Conservation (phyloP, 208 protist species). For the Acanthamoeba rhysodes region DNA sequence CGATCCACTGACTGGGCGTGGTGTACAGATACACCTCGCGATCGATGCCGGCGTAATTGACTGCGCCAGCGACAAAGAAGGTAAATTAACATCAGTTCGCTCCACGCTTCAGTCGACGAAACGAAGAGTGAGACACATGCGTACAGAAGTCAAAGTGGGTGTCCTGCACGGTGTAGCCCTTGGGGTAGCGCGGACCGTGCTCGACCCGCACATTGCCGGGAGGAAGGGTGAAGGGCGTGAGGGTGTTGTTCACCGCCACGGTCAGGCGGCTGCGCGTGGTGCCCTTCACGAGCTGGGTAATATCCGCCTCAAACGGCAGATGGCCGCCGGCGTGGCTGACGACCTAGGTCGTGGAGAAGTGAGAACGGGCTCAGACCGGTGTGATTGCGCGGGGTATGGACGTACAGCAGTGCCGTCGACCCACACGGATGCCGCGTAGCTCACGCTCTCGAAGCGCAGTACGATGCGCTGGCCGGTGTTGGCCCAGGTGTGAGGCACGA, state of each 20-base stretch:
- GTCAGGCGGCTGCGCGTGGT: not conserved
- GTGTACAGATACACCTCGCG: slow-evolving; percentile 50
- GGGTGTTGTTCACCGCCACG: slow-evolving; percentile 47
- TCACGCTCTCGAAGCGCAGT: slow-evolving; percentile 47
- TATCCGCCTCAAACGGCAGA: slow-evolving; percentile 28
- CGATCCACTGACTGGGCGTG: slow-evolving; percentile 15
- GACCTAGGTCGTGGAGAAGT: not conserved
- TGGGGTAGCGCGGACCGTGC: not conserved
- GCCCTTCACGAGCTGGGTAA: not conserved
- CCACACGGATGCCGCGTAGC: slow-evolving; percentile 16
- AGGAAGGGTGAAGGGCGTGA: slow-evolving; percentile 23
- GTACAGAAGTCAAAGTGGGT: slow-evolving; percentile 39
- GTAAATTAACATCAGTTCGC: not conserved
- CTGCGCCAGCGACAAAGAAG: not conserved
- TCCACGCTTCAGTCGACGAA: not conserved
- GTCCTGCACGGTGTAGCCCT: slow-evolving; percentile 38
- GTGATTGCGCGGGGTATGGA: too few species aligned
- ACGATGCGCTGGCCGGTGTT: slow-evolving; percentile 1
- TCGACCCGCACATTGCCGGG: slow-evolving; percentile 28
- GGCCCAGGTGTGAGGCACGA: not conserved
- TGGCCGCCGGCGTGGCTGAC: not conserved
- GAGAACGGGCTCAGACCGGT: not conserved
- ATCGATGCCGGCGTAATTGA: slow-evolving; percentile 42
- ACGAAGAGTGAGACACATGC: not conserved
- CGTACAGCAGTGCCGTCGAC: slow-evolving; percentile 40